Base-by-base conservation (phyloP, 2,329 filamentous ascomycete species). In the Fusarium sp. region DNA sequence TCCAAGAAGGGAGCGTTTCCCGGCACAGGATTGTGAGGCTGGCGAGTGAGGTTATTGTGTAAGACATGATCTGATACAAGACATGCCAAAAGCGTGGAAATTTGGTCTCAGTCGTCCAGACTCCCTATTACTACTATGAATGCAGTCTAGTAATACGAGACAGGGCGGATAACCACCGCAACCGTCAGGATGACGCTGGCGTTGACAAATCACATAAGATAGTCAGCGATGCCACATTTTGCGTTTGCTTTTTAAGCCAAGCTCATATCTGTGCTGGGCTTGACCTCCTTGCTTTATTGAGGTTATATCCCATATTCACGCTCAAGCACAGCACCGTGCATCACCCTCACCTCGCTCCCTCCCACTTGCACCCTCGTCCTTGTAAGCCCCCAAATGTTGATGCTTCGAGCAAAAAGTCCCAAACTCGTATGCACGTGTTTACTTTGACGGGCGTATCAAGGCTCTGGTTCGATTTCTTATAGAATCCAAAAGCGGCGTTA, bases 1-100 rank as follows among this genome's bases (percentile, higher is more conserved):
- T 97, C 92, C 76, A 98, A 97, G 77, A 91, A 86, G 56, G 92
- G 91, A 36, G 94, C 95, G 3, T 99, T 99, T 73, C 95, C 96
- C 1, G 93, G 93, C 24, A 98, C 96, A 24, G 91, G 91, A 15
- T 78, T 89, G 43, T 89, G 64, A 72, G 40, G 36, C 40, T 34
- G 28, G 15, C 29, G 25, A 44, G 34, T 8, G 25, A 47, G 36
- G 31, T n/a, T 19, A 51, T 65, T 62, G 47, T 29, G 41, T 38
- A 44, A 53, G 34, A 43, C 53, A 57, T 38, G 39, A 12, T 11
- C 32, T 42, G 41, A 62, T 28, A 55, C 51, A 56, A 55, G 42
- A 40, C 42, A 11, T 38, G 36, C 25, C 47, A 53, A 46, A 60
- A 61, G 66, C 39, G 53, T 49, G 11, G 54, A 47, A 31, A 46